Conservation (phyloP, 208 protist genomes). For the Tritrichomonas musculus region DNA sequence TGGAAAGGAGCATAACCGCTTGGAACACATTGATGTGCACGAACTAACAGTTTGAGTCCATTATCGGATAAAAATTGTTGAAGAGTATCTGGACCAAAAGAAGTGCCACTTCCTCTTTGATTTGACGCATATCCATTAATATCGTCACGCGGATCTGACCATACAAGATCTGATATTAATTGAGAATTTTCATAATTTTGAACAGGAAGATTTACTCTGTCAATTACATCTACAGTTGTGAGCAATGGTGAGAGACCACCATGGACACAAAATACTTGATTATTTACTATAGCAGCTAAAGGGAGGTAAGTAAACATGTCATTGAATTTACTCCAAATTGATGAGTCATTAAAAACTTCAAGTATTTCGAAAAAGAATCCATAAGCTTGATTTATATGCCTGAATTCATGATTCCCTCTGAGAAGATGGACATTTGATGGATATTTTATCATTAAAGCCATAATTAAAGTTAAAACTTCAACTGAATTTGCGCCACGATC, state of each 20-base stretch:
- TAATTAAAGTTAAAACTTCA: neutral
- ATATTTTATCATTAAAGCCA: neutral
- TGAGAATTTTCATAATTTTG: neutral
- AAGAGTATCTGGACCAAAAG: neutral
- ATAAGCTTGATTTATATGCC: neutral
- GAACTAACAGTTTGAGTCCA: neutral
- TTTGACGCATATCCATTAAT: neutral
- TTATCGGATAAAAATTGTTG: neutral
- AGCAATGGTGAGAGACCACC: neutral
- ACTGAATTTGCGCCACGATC: neutral
- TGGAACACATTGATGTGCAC: neutral
- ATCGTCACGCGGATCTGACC: neutral
- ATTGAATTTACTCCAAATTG: neutral
- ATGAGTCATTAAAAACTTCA: neutral
- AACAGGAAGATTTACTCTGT: neutral
- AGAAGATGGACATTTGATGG: neutral
- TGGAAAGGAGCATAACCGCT: neutral
- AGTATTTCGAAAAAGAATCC: neutral
- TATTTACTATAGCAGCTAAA: neutral
- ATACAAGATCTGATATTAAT: neutral
- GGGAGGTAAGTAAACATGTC: neutral
- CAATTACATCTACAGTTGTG: slow-evolving; percentile 81
- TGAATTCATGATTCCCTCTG: slow-evolving; percentile 6
- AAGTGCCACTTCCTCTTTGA: neutral
- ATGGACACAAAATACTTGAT: neutral